phyloP scores from a whole-genome alignment of 768 basidiomycete species.

The Galerina marginata region DNA sequence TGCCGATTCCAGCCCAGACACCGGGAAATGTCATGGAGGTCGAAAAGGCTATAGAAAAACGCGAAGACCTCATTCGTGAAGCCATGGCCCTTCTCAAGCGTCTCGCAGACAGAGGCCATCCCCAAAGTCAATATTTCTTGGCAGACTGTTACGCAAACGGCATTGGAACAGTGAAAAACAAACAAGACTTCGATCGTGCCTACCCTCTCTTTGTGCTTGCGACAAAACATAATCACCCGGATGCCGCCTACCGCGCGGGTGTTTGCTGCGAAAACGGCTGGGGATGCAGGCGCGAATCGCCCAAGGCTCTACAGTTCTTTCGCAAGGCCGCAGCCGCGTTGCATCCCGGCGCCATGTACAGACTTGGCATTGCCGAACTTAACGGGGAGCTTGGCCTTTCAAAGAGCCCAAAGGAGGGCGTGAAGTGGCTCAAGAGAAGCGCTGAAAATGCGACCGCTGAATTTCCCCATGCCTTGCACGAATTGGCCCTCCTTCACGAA shows the following conservation, averaged over 20 bases:
- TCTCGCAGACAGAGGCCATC: conserved; percentile 92
- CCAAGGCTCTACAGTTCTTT: conserved; percentile 92
- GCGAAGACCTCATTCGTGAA: conserved; percentile 89
- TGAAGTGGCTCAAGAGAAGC: conserved; percentile 98
- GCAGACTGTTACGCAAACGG: conserved; percentile 99
- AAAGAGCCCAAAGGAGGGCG: conserved; percentile 92
- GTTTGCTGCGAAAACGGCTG: conserved; percentile 99
- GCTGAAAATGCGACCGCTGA: conserved; percentile 94
- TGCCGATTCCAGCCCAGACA: conserved; percentile 75
- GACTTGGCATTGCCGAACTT: conserved; percentile 93
- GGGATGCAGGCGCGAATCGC: conserved; percentile 93
- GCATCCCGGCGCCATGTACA: conserved; percentile 96
- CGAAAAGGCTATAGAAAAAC: conserved; percentile 79
- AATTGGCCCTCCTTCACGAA: conserved; percentile 92
- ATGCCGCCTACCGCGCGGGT: conserved; percentile 93
- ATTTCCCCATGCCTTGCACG: conserved; percentile 96
- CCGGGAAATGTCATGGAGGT: conserved; percentile 80
- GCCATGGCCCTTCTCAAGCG: conserved; percentile 87
- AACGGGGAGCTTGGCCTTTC: conserved; percentile 92
- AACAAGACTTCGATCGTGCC: conserved; percentile 96
- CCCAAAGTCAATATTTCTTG: conserved; percentile 95
- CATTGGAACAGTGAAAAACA: conserved; percentile 88
- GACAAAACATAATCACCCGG: conserved; percentile 96
- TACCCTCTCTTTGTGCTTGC: conserved; percentile 96
- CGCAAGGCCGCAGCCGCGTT: conserved; percentile 90